These are phyloP conservation scores for Talaromyces funiculosus DNA, from an alignment of 2,329 filamentous ascomycete species.

Conservation along the genomic window DNA sequence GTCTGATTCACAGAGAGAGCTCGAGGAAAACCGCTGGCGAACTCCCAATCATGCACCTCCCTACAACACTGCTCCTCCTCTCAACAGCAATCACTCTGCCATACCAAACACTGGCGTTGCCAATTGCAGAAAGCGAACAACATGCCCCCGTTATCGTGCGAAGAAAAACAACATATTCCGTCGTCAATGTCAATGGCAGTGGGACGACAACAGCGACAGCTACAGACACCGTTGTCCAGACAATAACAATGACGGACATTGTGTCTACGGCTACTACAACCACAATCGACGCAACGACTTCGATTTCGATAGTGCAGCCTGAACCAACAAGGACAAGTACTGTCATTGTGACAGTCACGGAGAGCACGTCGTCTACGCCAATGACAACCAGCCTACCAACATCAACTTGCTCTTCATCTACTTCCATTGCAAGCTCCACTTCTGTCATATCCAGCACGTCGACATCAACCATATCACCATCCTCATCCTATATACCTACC, in stretches of 20 bases:
- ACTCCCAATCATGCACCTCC: background rate
- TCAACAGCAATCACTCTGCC: background rate
- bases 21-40: too few relatives aligned
- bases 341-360: conserved; percentile 12
- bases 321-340: background rate
- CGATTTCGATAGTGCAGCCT: conserved; percentile 12
- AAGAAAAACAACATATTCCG: conserved; percentile 6
- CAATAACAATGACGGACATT: conserved; percentile 10
- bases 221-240: conserved; percentile 5
- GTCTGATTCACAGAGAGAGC: background rate
- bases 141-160: background rate
- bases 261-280: conserved; percentile 12
- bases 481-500: background rate
- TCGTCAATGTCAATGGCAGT: conserved; percentile 9
- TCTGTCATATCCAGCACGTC: background rate
- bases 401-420: background rate
- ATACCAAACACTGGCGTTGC: background rate
- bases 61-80: background rate
- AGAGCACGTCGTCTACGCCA: background rate
- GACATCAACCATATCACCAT: background rate
- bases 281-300: conserved; percentile 10
- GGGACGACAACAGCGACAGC: conserved; percentile 10
- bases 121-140: conserved; percentile 3
- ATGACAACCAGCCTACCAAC: background rate
- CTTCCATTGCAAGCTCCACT: background rate